Percentiles rank a stretch among this genome's conserved stretches.
Conservation (phyloP, 2,329 filamentous ascomycete species). For the Colletotrichum abscissum region DNA sequence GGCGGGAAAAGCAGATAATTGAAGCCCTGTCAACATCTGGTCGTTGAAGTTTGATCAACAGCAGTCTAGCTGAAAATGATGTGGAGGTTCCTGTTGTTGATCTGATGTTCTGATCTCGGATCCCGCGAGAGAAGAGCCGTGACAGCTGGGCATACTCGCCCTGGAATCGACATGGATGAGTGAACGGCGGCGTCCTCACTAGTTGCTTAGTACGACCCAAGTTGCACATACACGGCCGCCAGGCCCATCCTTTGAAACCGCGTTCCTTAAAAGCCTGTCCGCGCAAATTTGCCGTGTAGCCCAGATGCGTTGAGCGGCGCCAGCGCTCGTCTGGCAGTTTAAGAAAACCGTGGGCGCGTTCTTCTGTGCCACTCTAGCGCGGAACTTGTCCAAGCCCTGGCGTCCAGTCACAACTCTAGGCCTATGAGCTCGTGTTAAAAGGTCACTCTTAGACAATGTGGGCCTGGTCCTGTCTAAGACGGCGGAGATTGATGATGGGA, state of each 20-base stretch:
- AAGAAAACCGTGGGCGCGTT: conserved; percentile 3
- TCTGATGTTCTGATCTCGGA: conserved; percentile 24
- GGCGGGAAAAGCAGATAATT: conserved; percentile 16
- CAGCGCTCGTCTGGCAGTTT: conserved; percentile 8
- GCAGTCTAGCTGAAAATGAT: conserved; percentile 26
- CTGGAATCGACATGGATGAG: conserved; percentile 8
- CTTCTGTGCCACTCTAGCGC: conserved; percentile 20
- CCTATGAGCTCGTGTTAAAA: conserved; percentile 21
- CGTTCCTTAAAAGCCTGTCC: conserved; percentile 23
- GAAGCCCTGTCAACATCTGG: conserved; percentile 21
- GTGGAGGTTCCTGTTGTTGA: conserved; percentile 25
- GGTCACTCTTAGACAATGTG: conserved; percentile 29
- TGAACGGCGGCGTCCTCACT: conserved; percentile 14
- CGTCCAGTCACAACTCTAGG: conserved; percentile 10
- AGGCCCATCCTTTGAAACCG: conserved; percentile 21
- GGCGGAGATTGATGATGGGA: conserved; percentile 27
- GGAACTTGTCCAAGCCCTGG: conserved; percentile 1
- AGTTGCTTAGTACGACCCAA: conserved; percentile 8
- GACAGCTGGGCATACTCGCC: conserved; percentile 17
- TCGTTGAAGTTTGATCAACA: conserved; percentile 31
- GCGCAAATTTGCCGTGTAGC: conserved; percentile 1
- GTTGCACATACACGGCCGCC: conserved; percentile 1
- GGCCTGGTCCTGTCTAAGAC: conserved; percentile 31
- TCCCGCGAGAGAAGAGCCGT: conserved; percentile 19
- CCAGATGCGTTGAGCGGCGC: conserved; percentile 1